phyloP scores from a whole-genome alignment of 768 basidiomycete genomes.

The Mycena belliarum region DNA sequence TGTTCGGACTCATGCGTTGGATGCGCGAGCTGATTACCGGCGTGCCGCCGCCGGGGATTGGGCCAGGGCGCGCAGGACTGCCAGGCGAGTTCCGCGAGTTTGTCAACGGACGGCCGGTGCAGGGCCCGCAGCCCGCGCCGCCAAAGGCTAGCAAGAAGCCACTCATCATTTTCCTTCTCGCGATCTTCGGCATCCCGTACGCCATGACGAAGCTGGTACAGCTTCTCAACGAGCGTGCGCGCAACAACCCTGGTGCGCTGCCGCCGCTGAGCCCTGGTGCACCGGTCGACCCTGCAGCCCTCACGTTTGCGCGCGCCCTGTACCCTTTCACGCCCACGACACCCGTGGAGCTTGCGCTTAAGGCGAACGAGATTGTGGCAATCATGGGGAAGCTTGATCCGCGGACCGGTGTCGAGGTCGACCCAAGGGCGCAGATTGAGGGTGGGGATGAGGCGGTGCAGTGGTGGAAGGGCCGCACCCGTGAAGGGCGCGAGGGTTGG shows the following conservation, averaged over 20 bases:
- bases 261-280: constrained; percentile 38
- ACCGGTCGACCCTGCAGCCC: constrained; percentile 74
- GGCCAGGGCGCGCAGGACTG: constrained; percentile 39
- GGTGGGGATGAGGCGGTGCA: constrained; percentile 46
- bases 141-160: constrained; percentile 86
- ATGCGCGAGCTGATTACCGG: constrained; percentile 65
- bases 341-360: constrained; percentile 76
- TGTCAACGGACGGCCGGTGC: constrained; percentile 62
- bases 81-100: constrained; percentile 77
- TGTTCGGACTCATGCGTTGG: constrained; percentile 91
- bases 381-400: constrained; percentile 82
- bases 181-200: constrained; percentile 90
- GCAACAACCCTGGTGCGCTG: constrained; percentile 44
- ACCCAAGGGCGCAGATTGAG: constrained; percentile 61
- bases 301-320: constrained; percentile 82
- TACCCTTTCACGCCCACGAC: constrained; percentile 77
- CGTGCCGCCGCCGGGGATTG: constrained; percentile 25
- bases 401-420: constrained; percentile 64
- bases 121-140: constrained; percentile 38
- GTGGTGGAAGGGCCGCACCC: constrained; percentile 94
- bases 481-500: constrained; percentile 93
- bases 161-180: constrained; percentile 88
- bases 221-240: constrained; percentile 66
- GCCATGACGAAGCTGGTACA: constrained; percentile 90
- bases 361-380: constrained; percentile 92